A percentile compares a stretch with the other conserved stretches of the same genome.
Evolutionary conservation across 805 yeast species (phyloP).

Genomic region (Starmerella kuoi): DNA sequence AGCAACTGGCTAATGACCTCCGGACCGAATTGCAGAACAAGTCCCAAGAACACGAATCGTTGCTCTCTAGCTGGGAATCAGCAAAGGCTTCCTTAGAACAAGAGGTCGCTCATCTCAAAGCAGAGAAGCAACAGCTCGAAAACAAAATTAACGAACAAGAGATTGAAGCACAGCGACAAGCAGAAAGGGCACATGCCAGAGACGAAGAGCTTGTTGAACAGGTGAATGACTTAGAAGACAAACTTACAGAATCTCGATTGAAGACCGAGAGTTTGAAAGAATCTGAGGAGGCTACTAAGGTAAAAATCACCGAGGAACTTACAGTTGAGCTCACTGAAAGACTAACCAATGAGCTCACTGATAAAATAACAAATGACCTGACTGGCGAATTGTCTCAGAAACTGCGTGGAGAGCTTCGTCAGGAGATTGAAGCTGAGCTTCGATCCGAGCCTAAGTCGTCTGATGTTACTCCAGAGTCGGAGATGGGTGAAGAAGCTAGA

Average conservation of each 20-base stretch:
- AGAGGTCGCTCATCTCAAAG: conserved; percentile 5
- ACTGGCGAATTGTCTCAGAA: neutral
- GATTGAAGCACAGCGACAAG: neutral
- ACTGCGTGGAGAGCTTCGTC: neutral
- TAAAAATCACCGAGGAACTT: conserved; percentile 1
- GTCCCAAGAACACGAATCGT: neutral
- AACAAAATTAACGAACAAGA: conserved; percentile 3
- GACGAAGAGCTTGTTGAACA: conserved; percentile 21
- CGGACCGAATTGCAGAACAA: neutral
- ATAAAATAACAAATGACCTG: neutral
- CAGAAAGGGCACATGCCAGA: conserved; percentile 15
- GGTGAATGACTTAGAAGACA: conserved; percentile 22
- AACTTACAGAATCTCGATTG: conserved; percentile 14
- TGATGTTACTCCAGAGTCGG: neutral
- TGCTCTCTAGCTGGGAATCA: neutral
- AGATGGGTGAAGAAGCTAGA: neutral
- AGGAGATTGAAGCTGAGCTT: neutral
- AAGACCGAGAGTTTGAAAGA: neutral
- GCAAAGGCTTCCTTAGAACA: neutral
- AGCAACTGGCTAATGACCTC: neutral
- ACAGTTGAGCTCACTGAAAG: neutral
- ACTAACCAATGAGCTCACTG: neutral
- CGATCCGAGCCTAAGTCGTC: neutral
- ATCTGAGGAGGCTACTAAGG: neutral
- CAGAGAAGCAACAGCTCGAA: conserved; percentile 12